phyloP scores from a whole-genome alignment of 768 basidiomycete genomes.

The Leccinum pellstonianum region DNA sequence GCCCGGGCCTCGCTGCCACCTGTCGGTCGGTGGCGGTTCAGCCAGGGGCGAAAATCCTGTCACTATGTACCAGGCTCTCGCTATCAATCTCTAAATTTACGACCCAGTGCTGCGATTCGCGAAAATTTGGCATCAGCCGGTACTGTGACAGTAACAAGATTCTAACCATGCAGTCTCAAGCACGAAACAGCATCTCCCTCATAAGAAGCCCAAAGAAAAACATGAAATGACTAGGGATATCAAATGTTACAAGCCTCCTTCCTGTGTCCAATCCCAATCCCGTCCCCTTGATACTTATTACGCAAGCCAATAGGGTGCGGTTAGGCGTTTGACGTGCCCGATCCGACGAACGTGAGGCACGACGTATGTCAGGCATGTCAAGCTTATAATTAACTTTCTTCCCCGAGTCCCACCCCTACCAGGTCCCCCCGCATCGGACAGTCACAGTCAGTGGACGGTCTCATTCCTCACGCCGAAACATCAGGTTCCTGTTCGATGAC shows the following conservation, averaged over 20 bases:
- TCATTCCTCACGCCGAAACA: background rate
- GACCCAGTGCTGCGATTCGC: background rate
- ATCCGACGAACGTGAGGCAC: background rate
- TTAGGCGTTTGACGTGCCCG: background rate
- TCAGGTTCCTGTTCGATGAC: slow-evolving; percentile 1
- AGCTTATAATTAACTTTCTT: background rate
- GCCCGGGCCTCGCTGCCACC: background rate
- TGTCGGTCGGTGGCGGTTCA: too few species aligned
- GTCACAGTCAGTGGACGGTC: background rate
- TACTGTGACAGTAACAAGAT: too few species aligned
- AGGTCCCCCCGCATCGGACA: background rate
- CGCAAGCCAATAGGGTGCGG: background rate
- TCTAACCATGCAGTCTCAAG: too few species aligned
- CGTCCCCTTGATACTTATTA: background rate
- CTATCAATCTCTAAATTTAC: background rate
- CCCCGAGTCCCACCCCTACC: background rate
- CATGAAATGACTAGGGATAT: background rate
- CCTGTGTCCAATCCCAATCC: too few species aligned
- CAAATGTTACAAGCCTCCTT: too few species aligned
- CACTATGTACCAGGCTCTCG: background rate
- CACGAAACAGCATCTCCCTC: background rate
- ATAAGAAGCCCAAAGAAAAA: background rate
- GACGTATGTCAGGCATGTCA: background rate
- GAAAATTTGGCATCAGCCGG: too few species aligned
- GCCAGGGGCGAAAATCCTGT: background rate